Conservation (phyloP, 148 eudicot species). For the Salicornia ramosissima region DNA sequence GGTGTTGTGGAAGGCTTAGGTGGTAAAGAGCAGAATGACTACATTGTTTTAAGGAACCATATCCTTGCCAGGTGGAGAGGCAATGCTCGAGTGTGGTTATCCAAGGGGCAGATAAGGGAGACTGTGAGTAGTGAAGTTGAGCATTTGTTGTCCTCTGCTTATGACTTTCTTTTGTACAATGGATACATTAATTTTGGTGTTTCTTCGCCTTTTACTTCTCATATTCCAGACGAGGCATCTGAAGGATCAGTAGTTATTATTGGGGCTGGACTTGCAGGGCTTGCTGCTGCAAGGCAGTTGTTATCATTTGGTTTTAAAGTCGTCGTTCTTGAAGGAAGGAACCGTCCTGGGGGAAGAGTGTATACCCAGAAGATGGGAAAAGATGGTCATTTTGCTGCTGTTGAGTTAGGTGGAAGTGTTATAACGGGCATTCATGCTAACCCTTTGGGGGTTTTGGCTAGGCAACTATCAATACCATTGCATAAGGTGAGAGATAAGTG, state of each 20-base stretch:
- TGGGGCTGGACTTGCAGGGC: constrained; percentile 92
- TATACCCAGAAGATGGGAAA: constrained; percentile 77
- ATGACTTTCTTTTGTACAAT: constrained; percentile 74
- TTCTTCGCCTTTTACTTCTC: constrained; percentile 49
- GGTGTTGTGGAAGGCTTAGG: constrained; percentile 66
- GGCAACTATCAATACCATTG: constrained; percentile 81
- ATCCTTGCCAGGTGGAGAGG: constrained; percentile 82
- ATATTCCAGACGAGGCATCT: constrained; percentile 53
- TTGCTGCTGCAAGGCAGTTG: constrained; percentile 94
- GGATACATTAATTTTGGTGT: constrained; percentile 93
- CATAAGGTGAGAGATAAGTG: constrained; percentile 89
- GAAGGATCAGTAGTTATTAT: constrained; percentile 80
- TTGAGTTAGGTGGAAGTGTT: constrained; percentile 92
- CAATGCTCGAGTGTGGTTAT: constrained; percentile 67
- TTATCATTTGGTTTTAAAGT: constrained; percentile 81
- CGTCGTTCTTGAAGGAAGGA: constrained; percentile 77
- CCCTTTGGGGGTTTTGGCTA: constrained; percentile 86
- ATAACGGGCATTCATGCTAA: constrained; percentile 94
- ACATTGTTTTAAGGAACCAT: constrained; percentile 90
- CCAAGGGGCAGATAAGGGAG: constrained; percentile 72
- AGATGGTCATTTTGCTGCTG: constrained; percentile 56
- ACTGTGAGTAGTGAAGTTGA: constrained; percentile 74
- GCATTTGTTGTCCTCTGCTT: constrained; percentile 66
- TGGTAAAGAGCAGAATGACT: constrained; percentile 89
- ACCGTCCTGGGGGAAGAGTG: constrained; percentile 90